phyloP scores from a whole-genome alignment of 768 basidiomycete genomes.

The Termitomyces sp. region DNA sequence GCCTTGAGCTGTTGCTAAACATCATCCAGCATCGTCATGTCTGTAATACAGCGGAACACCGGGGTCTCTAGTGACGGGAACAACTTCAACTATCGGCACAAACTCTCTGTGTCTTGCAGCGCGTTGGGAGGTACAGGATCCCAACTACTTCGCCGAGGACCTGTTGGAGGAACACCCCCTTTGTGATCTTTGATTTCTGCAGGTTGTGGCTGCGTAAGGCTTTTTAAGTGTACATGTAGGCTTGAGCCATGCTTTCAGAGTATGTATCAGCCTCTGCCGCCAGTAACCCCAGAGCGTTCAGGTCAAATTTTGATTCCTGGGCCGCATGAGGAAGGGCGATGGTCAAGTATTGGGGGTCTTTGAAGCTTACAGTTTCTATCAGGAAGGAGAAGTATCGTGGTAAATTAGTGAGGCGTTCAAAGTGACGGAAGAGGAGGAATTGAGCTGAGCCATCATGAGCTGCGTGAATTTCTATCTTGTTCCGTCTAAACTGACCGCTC shows the following conservation, averaged over 20 bases:
- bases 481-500: neutral
- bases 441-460: neutral
- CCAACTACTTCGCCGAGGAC: neutral
- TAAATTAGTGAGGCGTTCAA: neutral
- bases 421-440: neutral
- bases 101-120: neutral
- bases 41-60: neutral
- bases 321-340: neutral
- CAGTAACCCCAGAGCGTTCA: neutral
- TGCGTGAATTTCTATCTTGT: neutral
- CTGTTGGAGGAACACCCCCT: neutral
- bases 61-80: neutral
- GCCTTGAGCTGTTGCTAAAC: neutral
- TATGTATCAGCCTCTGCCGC: neutral
- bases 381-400: neutral
- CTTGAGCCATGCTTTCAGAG: neutral
- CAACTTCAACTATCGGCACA: neutral
- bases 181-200: neutral
- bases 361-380: neutral
- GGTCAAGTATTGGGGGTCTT: neutral
- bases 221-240: neutral
- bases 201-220: neutral
- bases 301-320: neutral
- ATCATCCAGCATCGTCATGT: neutral
- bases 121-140: neutral